Conservation (phyloP, 805 yeast species). For the Starmerella cellae region DNA sequence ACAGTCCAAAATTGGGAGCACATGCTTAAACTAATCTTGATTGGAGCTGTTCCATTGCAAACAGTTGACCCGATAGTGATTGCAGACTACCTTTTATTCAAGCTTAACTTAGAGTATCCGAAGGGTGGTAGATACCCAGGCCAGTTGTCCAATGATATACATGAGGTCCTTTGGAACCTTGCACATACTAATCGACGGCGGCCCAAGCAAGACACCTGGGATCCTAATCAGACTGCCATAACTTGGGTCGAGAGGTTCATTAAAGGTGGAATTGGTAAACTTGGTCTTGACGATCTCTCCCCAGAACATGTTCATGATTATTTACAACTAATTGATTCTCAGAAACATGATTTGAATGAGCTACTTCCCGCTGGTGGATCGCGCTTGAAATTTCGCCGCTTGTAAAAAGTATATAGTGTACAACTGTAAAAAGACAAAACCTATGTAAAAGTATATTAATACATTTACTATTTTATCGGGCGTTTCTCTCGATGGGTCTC, state of each 20-base stretch:
- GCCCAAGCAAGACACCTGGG: constrained; percentile 7
- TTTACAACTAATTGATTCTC: background rate
- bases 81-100: constrained; percentile 70
- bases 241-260: constrained; percentile 16
- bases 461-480: too few species aligned
- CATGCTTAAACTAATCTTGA: constrained; percentile 59
- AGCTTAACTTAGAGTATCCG: constrained; percentile 38
- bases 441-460: too few species aligned
- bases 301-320: constrained; percentile 1
- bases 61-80: constrained; percentile 72
- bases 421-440: background rate
- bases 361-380: constrained; percentile 2
- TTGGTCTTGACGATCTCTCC: constrained; percentile 12
- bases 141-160: constrained; percentile 16
- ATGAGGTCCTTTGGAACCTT: constrained; percentile 13
- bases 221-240: constrained; percentile 9
- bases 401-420: background rate
- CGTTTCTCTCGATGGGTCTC: too few species aligned
- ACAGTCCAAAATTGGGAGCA: constrained; percentile 48
- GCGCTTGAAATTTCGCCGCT: background rate
- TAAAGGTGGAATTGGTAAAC: constrained; percentile 10
- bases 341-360: background rate
- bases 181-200: constrained; percentile 3
- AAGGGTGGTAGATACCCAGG: constrained; percentile 20
- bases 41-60: constrained; percentile 59